Base-by-base conservation (phyloP, 1,284 basidiomycete genomes). In the Tausonia pullulans region DNA sequence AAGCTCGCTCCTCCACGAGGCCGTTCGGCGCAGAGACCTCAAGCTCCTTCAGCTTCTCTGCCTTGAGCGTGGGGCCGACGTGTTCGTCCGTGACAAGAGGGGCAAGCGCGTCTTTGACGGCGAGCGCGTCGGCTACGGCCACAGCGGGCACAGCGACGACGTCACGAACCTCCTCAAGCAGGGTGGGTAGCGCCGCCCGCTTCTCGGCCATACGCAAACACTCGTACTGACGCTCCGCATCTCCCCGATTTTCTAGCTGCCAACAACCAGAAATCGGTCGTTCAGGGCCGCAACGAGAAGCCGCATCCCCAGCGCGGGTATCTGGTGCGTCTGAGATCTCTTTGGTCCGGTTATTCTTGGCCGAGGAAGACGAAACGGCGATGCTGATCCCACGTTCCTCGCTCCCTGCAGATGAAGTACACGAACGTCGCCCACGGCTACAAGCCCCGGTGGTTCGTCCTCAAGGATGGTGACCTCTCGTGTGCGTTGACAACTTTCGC, bases 391-490 rank as follows among this genome's bases (percentile, higher is more conserved):
- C n/a, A 58, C 56, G n/a, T 8, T 40, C 66, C 60, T 64, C 75
- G 16, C 27, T 27, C 27, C 27, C 27, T 27, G 27, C 27, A 27
- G 27, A 88, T 87, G 72, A 95, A 95, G 76, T 95, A 92, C 74
- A 86, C 87, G 4, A 95, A 94, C 70, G 86, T 94, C 51, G 90
- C 90, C 0, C 84, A 85, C 69, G 93, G 95, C 0, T 97, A 94
- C 76, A 87, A 87, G 70, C 88, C 88, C 0, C 81, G 95, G 0
- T 98, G 94, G 92, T 96, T 98, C 72, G 92, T 97, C 0, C 81
- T 98, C 50, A 85, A 89, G 70, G 84, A 89, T 67, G 95, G 92
- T 5, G 80, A 88, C 46, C 77, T 95, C 10, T 90, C 87, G 43
- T 93, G 89, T 87, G 53, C 27, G 53, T 55, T 61, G 27, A 27